Evolutionary conservation across 495 filamentous ascomycete genomes (phyloP).

Genomic region (Penicillium turbatum): DNA sequence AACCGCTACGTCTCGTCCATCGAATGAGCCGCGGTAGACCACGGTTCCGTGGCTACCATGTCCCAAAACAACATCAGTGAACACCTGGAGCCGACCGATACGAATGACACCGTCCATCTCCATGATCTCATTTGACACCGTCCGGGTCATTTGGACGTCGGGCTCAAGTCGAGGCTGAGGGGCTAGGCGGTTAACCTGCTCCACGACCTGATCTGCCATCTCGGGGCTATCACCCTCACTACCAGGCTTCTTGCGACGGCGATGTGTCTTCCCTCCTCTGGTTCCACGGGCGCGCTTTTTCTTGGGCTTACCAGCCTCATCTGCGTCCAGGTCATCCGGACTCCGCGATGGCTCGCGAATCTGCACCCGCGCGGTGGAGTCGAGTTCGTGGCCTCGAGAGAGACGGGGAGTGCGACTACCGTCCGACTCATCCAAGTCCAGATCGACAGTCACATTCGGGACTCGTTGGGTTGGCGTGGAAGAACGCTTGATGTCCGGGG

Average conservation of each 20-base stretch:
- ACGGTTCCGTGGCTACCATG: constrained; percentile 83
- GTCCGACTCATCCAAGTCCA: constrained; percentile 28
- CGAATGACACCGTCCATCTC: constrained; percentile 53
- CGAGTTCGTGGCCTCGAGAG: constrained; percentile 20
- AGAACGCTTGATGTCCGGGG: constrained; percentile 28
- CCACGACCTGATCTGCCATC: constrained; percentile 40
- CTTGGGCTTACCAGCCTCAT: constrained; percentile 55
- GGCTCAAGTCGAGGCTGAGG: constrained; percentile 50
- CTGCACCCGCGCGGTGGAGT: constrained; percentile 33
- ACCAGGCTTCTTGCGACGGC: constrained; percentile 53
- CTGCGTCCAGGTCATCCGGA: constrained; percentile 35
- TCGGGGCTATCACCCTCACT: constrained; percentile 40
- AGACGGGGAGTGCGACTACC: constrained; percentile 26
- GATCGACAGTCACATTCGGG: constrained; percentile 31
- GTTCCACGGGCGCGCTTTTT: constrained; percentile 76
- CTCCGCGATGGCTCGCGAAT: constrained; percentile 44
- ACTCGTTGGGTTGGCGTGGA: constrained; percentile 23
- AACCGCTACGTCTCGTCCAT: constrained; percentile 88
- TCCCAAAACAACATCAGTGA: constrained; percentile 68
- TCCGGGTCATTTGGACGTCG: constrained; percentile 46
- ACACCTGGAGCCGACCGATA: constrained; percentile 69
- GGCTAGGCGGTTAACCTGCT: constrained; percentile 37
- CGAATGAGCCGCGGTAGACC: constrained; percentile 79
- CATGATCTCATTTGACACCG: constrained; percentile 36
- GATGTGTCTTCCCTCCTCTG: constrained; percentile 73